phyloP scores from a whole-genome alignment of 2,329 filamentous ascomycete genomes.

The Hymenoscyphus linearis region DNA sequence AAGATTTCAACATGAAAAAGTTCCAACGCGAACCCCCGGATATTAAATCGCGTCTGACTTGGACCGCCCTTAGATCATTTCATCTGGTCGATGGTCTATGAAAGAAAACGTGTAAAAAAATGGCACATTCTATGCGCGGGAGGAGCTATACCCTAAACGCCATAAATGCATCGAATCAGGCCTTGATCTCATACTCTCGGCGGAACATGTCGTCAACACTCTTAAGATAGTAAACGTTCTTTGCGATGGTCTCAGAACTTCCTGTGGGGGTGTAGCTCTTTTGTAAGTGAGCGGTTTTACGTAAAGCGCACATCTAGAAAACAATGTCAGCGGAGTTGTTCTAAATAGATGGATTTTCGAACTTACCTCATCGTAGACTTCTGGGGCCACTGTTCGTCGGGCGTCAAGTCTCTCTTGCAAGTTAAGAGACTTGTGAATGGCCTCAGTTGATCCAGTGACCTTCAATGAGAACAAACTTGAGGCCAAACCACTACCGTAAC shows the following conservation, averaged over 20 bases:
- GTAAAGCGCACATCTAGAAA: conserved; percentile 67
- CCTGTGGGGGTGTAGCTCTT: conserved; percentile 72
- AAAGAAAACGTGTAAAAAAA: conserved; percentile 6
- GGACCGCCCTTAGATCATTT: background rate
- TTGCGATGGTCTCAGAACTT: conserved; percentile 57
- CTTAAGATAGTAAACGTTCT: conserved; percentile 72
- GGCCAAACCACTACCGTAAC: conserved; percentile 69
- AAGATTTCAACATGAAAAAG: background rate
- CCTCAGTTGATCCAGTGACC: conserved; percentile 63
- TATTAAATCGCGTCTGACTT: background rate
- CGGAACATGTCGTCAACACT: conserved; percentile 84
- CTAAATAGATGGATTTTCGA: background rate
- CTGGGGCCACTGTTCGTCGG: conserved; percentile 61
- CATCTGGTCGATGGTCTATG: conserved; percentile 16
- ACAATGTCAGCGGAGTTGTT: conserved; percentile 20
- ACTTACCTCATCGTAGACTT: conserved; percentile 68
- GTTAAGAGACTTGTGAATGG: conserved; percentile 62
- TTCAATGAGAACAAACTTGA: conserved; percentile 67
- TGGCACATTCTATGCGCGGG: conserved; percentile 9
- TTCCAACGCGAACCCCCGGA: background rate
- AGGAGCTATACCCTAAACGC: conserved; percentile 2
- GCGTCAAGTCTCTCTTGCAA: conserved; percentile 63
- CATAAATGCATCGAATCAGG: conserved; percentile 36
- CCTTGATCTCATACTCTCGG: conserved; percentile 71
- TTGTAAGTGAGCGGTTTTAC: conserved; percentile 78